A percentile compares a stretch with the other conserved stretches of the same genome.
Evolutionary conservation across 768 basidiomycete genomes (phyloP).

Genomic region (Sarcodon aspratus): DNA sequence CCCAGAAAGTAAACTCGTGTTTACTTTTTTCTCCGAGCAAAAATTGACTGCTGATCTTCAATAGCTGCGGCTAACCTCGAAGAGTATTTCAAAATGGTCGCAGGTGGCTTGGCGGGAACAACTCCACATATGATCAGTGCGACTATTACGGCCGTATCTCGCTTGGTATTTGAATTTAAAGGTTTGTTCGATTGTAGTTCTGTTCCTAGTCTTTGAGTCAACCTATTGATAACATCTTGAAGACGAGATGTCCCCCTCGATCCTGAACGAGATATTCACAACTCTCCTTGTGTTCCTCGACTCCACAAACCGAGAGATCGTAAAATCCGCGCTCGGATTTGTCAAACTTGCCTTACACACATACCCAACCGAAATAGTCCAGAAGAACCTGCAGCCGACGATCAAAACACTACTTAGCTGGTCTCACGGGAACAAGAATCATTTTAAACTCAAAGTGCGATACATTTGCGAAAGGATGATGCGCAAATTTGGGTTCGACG

Average conservation of each 20-base stretch:
- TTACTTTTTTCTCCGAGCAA: background rate
- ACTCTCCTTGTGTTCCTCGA: conserved; percentile 87
- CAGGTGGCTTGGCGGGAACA: conserved; percentile 86
- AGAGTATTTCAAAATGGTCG: conserved; percentile 95
- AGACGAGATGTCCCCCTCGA: conserved; percentile 61
- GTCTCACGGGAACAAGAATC: conserved; percentile 98
- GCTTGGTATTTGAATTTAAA: conserved; percentile 94
- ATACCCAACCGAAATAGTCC: conserved; percentile 56
- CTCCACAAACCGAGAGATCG: conserved; percentile 93
- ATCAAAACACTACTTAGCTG: conserved; percentile 81
- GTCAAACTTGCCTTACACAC: conserved; percentile 89
- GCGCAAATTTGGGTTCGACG: conserved; percentile 80
- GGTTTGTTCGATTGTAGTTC: conserved; percentile 30
- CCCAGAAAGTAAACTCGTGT: conserved; percentile 25
- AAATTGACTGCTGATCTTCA: background rate
- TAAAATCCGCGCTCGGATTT: conserved; percentile 93
- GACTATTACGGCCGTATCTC: conserved; percentile 86
- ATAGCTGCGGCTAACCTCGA: conserved; percentile 64
- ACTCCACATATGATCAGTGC: conserved; percentile 99
- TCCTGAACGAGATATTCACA: conserved; percentile 75
- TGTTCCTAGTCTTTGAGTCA: background rate
- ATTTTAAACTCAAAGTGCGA: conserved; percentile 93
- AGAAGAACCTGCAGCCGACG: conserved; percentile 65
- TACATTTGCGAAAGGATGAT: conserved; percentile 97
- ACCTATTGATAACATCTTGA: background rate